Percentiles rank a stretch among this genome's conserved stretches.
Evolutionary conservation across 2,329 filamentous ascomycete genomes (phyloP).

Genomic region (Zymoseptoria pseudotritici): DNA sequence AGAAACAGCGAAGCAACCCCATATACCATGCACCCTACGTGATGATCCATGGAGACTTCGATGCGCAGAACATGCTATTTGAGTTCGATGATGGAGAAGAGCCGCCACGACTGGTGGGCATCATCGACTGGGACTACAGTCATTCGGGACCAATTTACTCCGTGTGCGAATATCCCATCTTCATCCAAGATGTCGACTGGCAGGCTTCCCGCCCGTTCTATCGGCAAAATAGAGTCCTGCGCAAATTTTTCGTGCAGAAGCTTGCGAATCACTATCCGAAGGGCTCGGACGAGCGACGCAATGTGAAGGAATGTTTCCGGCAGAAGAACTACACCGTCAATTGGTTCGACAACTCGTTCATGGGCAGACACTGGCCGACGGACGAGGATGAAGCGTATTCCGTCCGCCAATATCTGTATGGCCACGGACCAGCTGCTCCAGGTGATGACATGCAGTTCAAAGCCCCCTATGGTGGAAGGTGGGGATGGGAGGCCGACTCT

Average conservation of each 20-base stretch:
- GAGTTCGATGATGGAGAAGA: neutral
- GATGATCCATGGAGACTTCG: slow-evolving; percentile 12
- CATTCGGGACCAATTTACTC: slow-evolving; percentile 8
- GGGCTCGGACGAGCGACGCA: neutral
- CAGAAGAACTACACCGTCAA: slow-evolving; percentile 4
- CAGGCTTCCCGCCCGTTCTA: neutral
- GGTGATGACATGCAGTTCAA: no score
- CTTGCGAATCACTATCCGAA: neutral
- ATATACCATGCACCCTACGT: slow-evolving; percentile 5
- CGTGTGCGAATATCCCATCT: slow-evolving; percentile 8
- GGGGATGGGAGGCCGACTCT: neutral
- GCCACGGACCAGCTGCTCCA: no score
- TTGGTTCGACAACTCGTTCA: neutral
- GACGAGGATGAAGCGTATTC: neutral
- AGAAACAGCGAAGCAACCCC: neutral
- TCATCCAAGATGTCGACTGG: slow-evolving; percentile 6
- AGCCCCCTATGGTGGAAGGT: no score
- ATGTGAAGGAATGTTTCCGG: slow-evolving; percentile 6
- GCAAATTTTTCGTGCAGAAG: slow-evolving; percentile 8
- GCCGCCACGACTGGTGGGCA: neutral
- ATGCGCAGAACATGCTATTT: slow-evolving; percentile 9
- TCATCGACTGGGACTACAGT: slow-evolving; percentile 17
- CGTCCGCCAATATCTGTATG: no score
- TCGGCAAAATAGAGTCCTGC: slow-evolving; percentile 7
- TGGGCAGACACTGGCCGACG: neutral